Conservation (phyloP, 768 basidiomycete genomes). For the Termitomyces sp. region DNA sequence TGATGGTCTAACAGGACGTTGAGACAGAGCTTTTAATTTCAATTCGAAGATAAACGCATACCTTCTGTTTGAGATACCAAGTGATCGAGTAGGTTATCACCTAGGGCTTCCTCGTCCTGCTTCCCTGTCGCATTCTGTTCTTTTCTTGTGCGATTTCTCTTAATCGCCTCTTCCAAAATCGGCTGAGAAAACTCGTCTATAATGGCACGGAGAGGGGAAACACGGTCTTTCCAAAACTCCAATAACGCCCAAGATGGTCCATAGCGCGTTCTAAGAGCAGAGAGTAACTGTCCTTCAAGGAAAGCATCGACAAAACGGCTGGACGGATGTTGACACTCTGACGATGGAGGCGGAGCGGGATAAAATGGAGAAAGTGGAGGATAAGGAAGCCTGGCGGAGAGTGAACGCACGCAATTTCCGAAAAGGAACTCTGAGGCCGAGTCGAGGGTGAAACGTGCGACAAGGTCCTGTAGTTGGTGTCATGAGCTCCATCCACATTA, state of each 20-base stretch:
- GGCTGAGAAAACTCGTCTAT: slow-evolving; percentile 50
- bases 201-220: slow-evolving; percentile 38
- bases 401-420: slow-evolving; percentile 39
- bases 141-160: slow-evolving; percentile 25
- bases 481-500: no score
- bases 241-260: slow-evolving; percentile 45
- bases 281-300: slow-evolving; percentile 38
- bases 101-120: slow-evolving; percentile 18
- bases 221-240: slow-evolving; percentile 49
- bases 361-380: slow-evolving; percentile 28
- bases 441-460: slow-evolving; percentile 55
- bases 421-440: slow-evolving; percentile 57
- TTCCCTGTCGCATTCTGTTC: background rate
- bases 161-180: slow-evolving; percentile 43
- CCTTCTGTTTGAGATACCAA: slow-evolving; percentile 51
- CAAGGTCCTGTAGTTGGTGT: slow-evolving; percentile 35
- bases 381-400: slow-evolving; percentile 43
- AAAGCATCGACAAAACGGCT: slow-evolving; percentile 46
- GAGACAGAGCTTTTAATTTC: background rate
- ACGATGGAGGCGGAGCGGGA: slow-evolving; percentile 10
- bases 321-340: slow-evolving; percentile 24
- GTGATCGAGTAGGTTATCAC: slow-evolving; percentile 45
- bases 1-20: slow-evolving; percentile 9
- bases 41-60: slow-evolving; percentile 14
- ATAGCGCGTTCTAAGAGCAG: slow-evolving; percentile 32